These are phyloP conservation scores for Geotrichum klebahnii DNA, from an alignment of 1,139 yeast genomes.

Conservation along the genomic window DNA sequence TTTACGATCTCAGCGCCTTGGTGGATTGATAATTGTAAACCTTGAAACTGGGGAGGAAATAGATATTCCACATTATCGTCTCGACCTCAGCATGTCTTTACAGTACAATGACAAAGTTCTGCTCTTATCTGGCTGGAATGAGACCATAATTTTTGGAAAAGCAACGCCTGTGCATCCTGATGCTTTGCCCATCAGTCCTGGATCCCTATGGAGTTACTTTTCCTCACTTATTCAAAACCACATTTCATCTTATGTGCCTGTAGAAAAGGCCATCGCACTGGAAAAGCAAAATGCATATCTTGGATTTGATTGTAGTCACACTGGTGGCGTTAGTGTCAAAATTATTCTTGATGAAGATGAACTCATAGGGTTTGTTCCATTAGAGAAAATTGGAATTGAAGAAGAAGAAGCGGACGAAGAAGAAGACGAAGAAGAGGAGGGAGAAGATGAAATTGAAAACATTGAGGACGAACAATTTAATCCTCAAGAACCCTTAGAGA, in stretches of 20 bases:
- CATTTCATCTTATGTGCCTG: constrained; percentile 30
- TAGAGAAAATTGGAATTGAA: constrained; percentile 15
- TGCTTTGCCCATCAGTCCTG: constrained; percentile 18
- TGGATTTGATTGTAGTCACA: constrained; percentile 20
- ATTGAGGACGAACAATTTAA: not conserved
- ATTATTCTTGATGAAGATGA: constrained; percentile 23
- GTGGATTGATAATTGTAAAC: constrained; percentile 34
- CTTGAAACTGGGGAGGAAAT: constrained; percentile 30
- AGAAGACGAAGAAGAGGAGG: constrained; percentile 19
- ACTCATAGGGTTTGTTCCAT: constrained; percentile 16
- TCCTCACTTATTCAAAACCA: constrained; percentile 27
- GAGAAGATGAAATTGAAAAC: constrained; percentile 14
- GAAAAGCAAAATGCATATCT: constrained; percentile 21
- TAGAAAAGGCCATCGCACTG: constrained; percentile 29
- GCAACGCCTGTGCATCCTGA: constrained; percentile 20
- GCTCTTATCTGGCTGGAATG: constrained; percentile 31
- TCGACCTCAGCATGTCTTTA: constrained; percentile 31
- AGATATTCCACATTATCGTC: constrained; percentile 36
- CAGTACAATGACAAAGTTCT: constrained; percentile 30
- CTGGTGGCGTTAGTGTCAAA: constrained; percentile 10
- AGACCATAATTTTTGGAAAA: constrained; percentile 32
- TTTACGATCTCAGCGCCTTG: constrained; percentile 33
- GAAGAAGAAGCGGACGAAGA: constrained; percentile 18
- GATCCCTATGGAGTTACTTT: constrained; percentile 31
- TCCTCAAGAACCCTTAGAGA: not conserved